phyloP scores from a whole-genome alignment of 2,329 filamentous ascomycete genomes.

The Malbranchea zuffiana region DNA sequence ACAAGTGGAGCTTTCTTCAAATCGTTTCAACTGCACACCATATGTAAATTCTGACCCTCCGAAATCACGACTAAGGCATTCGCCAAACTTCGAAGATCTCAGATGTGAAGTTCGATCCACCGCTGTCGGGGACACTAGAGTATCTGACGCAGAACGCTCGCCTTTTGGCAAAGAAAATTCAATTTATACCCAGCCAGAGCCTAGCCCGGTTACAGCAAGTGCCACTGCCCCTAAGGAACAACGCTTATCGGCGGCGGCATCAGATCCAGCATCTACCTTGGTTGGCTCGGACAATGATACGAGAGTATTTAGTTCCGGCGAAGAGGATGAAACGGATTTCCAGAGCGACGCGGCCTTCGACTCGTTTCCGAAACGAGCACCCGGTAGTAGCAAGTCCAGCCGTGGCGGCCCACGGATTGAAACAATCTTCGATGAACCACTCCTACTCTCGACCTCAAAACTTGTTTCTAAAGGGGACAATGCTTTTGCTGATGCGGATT shows the following conservation, averaged over 20 bases:
- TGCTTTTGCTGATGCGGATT: no score
- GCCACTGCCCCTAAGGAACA: no score
- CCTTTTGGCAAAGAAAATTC: no score
- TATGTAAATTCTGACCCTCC: slow-evolving; percentile 6
- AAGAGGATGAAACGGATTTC: slow-evolving; percentile 52
- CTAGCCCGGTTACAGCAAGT: no score
- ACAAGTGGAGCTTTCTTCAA: slow-evolving; percentile 16
- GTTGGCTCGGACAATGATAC: slow-evolving; percentile 52
- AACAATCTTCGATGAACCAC: slow-evolving; percentile 46
- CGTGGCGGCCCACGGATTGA: slow-evolving; percentile 49
- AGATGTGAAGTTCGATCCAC: slow-evolving; percentile 14
- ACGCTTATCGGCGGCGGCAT: slow-evolving; percentile 46
- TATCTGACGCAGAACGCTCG: no score
- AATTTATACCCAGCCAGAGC: no score
- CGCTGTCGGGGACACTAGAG: no score
- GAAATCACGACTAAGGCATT: slow-evolving; percentile 14
- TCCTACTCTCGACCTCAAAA: slow-evolving; percentile 1
- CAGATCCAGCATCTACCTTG: slow-evolving; percentile 49
- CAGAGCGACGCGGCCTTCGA: slow-evolving; percentile 53
- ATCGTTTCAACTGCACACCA: not conserved
- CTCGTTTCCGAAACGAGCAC: slow-evolving; percentile 50
- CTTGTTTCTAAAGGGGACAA: no score
- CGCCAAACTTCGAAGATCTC: slow-evolving; percentile 14
- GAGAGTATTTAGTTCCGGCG: slow-evolving; percentile 45
- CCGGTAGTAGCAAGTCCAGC: slow-evolving; percentile 42